Base-by-base conservation (phyloP, 208 protist genomes). In the Strigomonas oncopelti region DNA sequence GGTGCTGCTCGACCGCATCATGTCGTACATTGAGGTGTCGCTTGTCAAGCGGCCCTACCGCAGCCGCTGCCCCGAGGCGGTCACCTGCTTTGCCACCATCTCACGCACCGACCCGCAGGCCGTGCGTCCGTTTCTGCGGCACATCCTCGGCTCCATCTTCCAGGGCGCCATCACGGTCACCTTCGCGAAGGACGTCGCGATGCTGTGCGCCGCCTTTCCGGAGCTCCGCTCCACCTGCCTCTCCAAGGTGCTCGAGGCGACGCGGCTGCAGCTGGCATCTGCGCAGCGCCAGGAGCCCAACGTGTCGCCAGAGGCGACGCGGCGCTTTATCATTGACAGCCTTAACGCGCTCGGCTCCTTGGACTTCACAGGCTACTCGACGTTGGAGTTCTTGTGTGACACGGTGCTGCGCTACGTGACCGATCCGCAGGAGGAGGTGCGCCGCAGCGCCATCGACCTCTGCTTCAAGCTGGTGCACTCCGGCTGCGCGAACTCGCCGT, bases 391-490 rank as follows among this genome's bases (percentile, higher is more conserved):
- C 67, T 57, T 96, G 27, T 90, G 82, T 65, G 88, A 96, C 62
- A 77, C 80, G 1, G 85, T 94, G 45, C 59, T 94, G 54, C 78
- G 74, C 13, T 94, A 91, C 65, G 81, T 92, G 9, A 85, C 81
- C 1, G 82, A 92, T 70, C 81, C 84, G 46, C 77, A 92, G 59
- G 91, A 94, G 71, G 87, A 94, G 45, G 77, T 96, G 29, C 91
- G 91, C 1, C 91, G 88, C 54, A 74, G 81, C 55, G 88, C 88
- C 16, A 94, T 96, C 65, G 78, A 90, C 45, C 74, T 96, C 38
- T 94, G 91, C 76, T 93, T 96, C 75, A 87, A 92, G 69, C 87
- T 96, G 36, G 78, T 90, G 38, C 75, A 90, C 59, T 92, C 87
- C 22, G 88, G 91, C 53, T 96, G 91, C 77, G 65, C 73, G 11